Conservation (phyloP, 2,329 filamentous ascomycete genomes). For the Amauroascus niger region DNA sequence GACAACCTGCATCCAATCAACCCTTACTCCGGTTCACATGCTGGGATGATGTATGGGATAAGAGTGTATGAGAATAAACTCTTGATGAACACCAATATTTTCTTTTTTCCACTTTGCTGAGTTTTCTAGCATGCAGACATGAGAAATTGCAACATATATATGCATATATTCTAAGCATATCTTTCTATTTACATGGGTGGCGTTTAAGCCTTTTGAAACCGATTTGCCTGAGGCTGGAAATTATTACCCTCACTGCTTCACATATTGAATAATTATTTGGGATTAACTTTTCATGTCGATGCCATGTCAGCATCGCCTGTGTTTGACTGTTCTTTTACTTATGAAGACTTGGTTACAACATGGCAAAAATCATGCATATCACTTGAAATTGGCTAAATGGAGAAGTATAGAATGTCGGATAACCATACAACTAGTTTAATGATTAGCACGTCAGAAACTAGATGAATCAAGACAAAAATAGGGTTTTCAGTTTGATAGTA, state of each 20-base stretch:
- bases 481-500: too few relatives aligned
- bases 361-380: background rate
- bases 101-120: background rate
- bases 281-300: background rate
- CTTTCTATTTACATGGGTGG: background rate
- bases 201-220: background rate
- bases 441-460: too few relatives aligned
- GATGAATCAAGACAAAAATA: too few relatives aligned
- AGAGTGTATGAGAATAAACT: background rate
- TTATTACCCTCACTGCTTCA: background rate
- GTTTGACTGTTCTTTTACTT: background rate
- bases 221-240: background rate
- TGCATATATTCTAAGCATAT: background rate
- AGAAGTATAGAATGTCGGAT: slow-evolving; percentile 2
- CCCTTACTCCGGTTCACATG: background rate
- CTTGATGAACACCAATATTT: background rate
- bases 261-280: background rate
- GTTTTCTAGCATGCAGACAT: background rate
- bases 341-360: background rate
- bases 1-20: background rate
- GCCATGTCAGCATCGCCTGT: background rate
- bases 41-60: background rate
- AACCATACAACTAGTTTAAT: background rate
- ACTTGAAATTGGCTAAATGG: slow-evolving; percentile 1
- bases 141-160: background rate